Evolutionary conservation across 768 basidiomycete genomes (phyloP).

Genomic region (Serpula lacrymans): DNA sequence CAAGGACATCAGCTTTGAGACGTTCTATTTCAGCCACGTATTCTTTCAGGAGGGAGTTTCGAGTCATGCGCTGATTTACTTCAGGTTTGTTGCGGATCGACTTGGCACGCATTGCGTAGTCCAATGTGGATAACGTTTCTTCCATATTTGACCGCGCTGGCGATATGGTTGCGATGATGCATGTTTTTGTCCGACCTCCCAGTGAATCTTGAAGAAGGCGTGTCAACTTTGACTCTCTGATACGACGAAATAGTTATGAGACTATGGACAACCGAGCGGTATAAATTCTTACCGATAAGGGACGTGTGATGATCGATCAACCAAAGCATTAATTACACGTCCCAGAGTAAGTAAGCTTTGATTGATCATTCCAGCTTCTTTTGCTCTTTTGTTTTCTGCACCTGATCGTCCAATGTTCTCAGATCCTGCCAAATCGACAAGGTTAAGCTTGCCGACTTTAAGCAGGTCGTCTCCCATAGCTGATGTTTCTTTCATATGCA

Average conservation of each 20-base stretch:
- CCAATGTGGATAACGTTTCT: constrained; percentile 95
- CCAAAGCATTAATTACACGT: constrained; percentile 92
- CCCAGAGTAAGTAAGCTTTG: constrained; percentile 96
- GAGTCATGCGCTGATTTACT: constrained; percentile 90
- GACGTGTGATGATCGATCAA: constrained; percentile 87
- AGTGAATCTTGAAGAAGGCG: constrained; percentile 98
- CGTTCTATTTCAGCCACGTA: constrained; percentile 93
- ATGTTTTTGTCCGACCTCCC: constrained; percentile 95
- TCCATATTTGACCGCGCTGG: constrained; percentile 93
- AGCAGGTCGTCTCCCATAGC: constrained; percentile 82
- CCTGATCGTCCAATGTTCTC: constrained; percentile 97
- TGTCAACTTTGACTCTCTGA: constrained; percentile 96
- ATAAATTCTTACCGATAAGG: constrained; percentile 73
- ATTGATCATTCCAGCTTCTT: constrained; percentile 99
- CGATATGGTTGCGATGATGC: constrained; percentile 94
- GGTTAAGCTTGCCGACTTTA: constrained; percentile 91
- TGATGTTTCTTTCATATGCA: constrained; percentile 84
- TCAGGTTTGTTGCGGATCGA: constrained; percentile 95
- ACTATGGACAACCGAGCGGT: not conserved
- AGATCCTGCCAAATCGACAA: constrained; percentile 96
- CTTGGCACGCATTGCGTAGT: constrained; percentile 94
- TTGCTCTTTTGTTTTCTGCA: constrained; percentile 90
- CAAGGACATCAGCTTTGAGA: constrained; percentile 84
- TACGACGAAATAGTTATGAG: no score
- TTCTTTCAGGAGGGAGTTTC: constrained; percentile 88